Conservation (phyloP, 2,329 filamentous ascomycete genomes). For the Didymella sp. region DNA sequence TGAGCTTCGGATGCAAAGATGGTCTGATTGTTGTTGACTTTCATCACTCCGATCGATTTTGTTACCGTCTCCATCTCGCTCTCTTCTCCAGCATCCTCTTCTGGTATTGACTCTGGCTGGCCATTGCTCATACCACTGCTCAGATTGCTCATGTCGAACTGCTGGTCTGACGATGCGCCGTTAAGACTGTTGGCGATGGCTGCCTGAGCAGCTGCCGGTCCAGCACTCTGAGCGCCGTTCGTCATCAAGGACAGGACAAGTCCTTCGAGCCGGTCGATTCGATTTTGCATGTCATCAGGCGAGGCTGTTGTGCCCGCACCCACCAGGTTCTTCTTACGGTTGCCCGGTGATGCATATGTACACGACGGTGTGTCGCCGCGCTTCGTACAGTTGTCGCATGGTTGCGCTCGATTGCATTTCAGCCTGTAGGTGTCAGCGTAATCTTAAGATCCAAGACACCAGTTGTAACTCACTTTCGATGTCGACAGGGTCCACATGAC, state of each 20-base stretch:
- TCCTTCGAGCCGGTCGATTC: slow-evolving; percentile 93
- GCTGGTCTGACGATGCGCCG: slow-evolving; percentile 49
- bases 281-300: slow-evolving; percentile 97
- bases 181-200: slow-evolving; percentile 59
- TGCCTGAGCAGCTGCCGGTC: slow-evolving; percentile 65
- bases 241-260: slow-evolving; percentile 94
- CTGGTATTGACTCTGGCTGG: slow-evolving; percentile 61
- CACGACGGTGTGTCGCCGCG: slow-evolving; percentile 81
- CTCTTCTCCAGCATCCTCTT: slow-evolving; percentile 61
- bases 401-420: slow-evolving; percentile 91
- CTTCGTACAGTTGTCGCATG: slow-evolving; percentile 94
- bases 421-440: slow-evolving; percentile 57
- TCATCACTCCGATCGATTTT: slow-evolving; percentile 61
- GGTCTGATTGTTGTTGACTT: slow-evolving; percentile 58
- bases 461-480: slow-evolving; percentile 75
- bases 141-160: slow-evolving; percentile 62
- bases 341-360: slow-evolving; percentile 74
- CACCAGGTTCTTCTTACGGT: slow-evolving; percentile 72
- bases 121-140: slow-evolving; percentile 63
- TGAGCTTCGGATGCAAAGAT: slow-evolving; percentile 60
- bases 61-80: slow-evolving; percentile 68
- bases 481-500: slow-evolving; percentile 88
- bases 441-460: background rate
- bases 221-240: slow-evolving; percentile 72
- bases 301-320: slow-evolving; percentile 65